Evolutionary conservation across 441 rosid species (phyloP), one percentile per base, ranked within the genome.

Genomic region (Jatropha multifida): DNA sequence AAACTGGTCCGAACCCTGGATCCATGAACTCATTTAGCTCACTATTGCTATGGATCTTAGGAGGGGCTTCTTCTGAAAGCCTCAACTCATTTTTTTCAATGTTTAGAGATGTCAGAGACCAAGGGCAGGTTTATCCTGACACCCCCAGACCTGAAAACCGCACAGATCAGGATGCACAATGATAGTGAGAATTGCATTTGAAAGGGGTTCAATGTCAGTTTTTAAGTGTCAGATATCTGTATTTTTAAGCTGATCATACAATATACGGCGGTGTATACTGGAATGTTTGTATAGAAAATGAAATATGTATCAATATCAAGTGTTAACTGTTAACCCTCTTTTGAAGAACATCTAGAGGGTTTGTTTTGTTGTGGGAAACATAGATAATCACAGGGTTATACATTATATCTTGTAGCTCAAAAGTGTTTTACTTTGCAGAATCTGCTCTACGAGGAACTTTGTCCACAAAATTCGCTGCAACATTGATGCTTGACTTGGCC

Each of bases 11-110:
- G 2, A 87, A 81, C 79, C 83, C 95, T 0, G 92, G 97, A 40
- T 81, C 87, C 4, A 85, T 90, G 97, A 95, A 86, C 86, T 90
- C 99, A 0, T 86, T 96, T 56, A 90, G 92, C 46, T 96, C 99
- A 10, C 75, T 96, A 79, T 74, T 93, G 82, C 78, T 96, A 67
- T 90, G 97, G 95, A 93, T 96, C 79, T 72, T 96, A 76, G 98
- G 99, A 18, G 99, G 97, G 71, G 98, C 98, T 64, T 90, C 99
- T 26, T 84, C 90, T 1, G 93, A 96, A 82, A 92, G 98, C 41
- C 78, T 90, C 32, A 96, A 87, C 88, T 89, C 97, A 1, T 86
- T 96, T 70, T 85, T 91, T 46, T 94, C 98, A 10, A 93, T 94
- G 85, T 96, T 96, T 78, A 90, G 97, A 85, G 97, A 94, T 74